Evolutionary conservation across 2,329 filamentous ascomycete species (phyloP).

Genomic region (Aspergillus ochraceus): DNA sequence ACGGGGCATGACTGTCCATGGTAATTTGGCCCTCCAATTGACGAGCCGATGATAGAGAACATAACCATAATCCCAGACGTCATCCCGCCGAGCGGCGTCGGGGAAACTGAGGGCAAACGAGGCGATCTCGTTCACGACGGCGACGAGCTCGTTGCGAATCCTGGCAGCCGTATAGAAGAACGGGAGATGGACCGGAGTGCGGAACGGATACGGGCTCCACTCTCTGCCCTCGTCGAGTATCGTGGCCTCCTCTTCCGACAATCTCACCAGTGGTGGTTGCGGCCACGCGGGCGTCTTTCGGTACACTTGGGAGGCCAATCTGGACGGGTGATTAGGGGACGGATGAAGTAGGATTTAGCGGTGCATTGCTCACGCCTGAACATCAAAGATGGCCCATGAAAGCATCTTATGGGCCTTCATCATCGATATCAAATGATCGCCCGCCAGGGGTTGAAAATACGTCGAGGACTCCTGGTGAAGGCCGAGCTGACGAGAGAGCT

Average conservation of each 20-base stretch:
- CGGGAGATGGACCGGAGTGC: slow-evolving; percentile 8
- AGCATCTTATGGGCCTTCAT: slow-evolving; percentile 20
- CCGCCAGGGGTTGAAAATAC: slow-evolving; percentile 10
- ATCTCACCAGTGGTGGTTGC: slow-evolving; percentile 16
- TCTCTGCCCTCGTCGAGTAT: slow-evolving; percentile 14
- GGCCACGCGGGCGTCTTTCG: slow-evolving; percentile 19
- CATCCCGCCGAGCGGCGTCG: background rate
- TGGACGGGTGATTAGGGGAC: slow-evolving; percentile 8
- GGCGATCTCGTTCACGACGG: slow-evolving; percentile 18
- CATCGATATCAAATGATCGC: slow-evolving; percentile 5
- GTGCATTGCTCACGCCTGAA: slow-evolving; percentile 18
- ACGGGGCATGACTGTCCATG: slow-evolving; percentile 11
- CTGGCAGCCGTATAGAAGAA: slow-evolving; percentile 15
- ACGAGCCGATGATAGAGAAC: slow-evolving; percentile 11
- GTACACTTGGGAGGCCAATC: slow-evolving; percentile 25
- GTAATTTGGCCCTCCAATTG: slow-evolving; percentile 13
- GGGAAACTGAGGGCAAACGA: slow-evolving; percentile 14
- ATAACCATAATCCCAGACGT: slow-evolving; percentile 17
- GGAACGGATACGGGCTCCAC: slow-evolving; percentile 20
- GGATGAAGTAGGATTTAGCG: background rate
- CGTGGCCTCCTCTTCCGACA: slow-evolving; percentile 16
- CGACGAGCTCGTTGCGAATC: slow-evolving; percentile 13
- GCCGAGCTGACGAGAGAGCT: slow-evolving; percentile 9
- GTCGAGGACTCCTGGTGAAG: slow-evolving; percentile 11
- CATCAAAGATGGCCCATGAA: slow-evolving; percentile 24